Percentiles rank a stretch among this genome's conserved stretches.
These are phyloP conservation scores for Hermanozyma aechmeae DNA, from an alignment of 805 yeast genomes.

Conservation along the genomic window DNA sequence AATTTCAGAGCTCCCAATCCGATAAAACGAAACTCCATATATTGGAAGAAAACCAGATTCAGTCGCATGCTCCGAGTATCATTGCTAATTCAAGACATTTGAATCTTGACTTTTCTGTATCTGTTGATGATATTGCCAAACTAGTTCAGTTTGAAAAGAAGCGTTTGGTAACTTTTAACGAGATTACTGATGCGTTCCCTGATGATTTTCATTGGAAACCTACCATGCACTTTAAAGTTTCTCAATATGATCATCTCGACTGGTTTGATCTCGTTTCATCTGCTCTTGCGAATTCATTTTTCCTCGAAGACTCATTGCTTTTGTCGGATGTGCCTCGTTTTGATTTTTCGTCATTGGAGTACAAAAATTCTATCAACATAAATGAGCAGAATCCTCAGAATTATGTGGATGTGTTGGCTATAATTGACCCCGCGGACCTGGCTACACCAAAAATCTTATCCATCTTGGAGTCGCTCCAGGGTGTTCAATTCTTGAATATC, in stretches of 20 bases:
- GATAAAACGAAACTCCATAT: constrained; percentile 6
- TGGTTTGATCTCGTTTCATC: constrained; percentile 42
- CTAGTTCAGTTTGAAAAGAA: constrained; percentile 39
- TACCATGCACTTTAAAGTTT: constrained; percentile 10
- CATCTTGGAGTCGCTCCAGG: constrained; percentile 29
- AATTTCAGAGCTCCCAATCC: no score
- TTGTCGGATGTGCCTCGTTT: constrained; percentile 36
- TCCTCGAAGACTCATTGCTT: constrained; percentile 30
- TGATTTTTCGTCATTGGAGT: constrained; percentile 29
- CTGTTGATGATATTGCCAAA: constrained; percentile 20
- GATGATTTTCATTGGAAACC: constrained; percentile 11
- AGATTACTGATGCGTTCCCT: constrained; percentile 19
- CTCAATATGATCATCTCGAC: constrained; percentile 20
- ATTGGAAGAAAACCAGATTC: constrained; percentile 21
- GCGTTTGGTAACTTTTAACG: constrained; percentile 21
- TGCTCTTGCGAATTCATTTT: constrained; percentile 34
- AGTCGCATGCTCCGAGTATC: constrained; percentile 28
- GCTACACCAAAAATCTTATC: constrained; percentile 54
- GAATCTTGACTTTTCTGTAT: constrained; percentile 16
- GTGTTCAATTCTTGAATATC: constrained; percentile 42
- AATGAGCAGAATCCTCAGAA: constrained; percentile 14
- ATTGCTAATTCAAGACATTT: constrained; percentile 49
- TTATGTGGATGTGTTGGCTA: constrained; percentile 45
- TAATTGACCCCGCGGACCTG: constrained; percentile 69
- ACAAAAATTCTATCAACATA: constrained; percentile 17